These are phyloP conservation scores for Salix arbutifolia DNA, from an alignment of 345 rosid genomes.

Conservation along the genomic window DNA sequence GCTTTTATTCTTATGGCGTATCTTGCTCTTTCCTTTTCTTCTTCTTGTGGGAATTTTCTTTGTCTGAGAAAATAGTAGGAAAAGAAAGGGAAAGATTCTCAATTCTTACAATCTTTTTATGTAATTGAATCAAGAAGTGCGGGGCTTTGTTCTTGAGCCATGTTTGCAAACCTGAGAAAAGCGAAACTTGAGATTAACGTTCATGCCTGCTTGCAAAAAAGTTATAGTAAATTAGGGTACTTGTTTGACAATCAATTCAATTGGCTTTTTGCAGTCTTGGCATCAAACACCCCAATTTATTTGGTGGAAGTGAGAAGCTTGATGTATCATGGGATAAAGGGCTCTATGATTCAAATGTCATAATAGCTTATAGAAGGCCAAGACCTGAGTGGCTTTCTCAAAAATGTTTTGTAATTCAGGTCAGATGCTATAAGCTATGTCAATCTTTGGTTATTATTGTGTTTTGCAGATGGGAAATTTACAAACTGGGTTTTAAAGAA, in stretches of 20 bases:
- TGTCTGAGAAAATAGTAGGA: background rate
- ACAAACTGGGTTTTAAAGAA: background rate
- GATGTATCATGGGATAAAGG: slow-evolving; percentile 95
- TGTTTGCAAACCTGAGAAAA: background rate
- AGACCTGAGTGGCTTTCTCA: slow-evolving; percentile 91
- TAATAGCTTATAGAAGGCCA: slow-evolving; percentile 82
- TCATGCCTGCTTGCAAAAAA: background rate
- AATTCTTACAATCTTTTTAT: background rate
- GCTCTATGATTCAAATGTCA: slow-evolving; percentile 75
- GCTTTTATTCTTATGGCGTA: background rate
- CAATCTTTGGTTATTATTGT: background rate
- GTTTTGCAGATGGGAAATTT: background rate
- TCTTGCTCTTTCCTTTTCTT: background rate
- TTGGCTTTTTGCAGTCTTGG: slow-evolving; percentile 59
- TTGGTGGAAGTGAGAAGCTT: slow-evolving; percentile 98
- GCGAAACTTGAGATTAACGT: background rate
- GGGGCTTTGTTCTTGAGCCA: background rate
- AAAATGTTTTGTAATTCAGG: slow-evolving; percentile 83
- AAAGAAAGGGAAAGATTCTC: too few relatives aligned
- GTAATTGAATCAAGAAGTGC: background rate
- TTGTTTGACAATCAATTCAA: slow-evolving; percentile 9
- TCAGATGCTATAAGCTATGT: slow-evolving; percentile 9
- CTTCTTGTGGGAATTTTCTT: background rate
- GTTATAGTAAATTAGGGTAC: background rate
- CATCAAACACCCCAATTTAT: slow-evolving; percentile 87